Base-by-base conservation (phyloP, 805 yeast species). In the Ogataea allantospora region DNA sequence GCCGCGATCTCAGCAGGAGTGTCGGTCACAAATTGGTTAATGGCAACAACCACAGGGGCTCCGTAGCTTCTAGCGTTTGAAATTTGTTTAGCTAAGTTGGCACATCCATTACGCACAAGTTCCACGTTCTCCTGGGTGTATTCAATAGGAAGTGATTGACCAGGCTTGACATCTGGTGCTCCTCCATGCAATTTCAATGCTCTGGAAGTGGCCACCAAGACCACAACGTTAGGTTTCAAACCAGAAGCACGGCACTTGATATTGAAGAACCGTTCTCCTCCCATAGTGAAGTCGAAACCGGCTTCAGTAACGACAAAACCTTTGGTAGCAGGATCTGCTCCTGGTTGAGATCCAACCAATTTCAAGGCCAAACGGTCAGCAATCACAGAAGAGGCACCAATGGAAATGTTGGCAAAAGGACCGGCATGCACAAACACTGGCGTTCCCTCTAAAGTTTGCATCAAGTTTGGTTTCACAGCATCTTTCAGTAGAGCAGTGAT, bases 281-380 rank as follows among this genome's bases (percentile, higher is more conserved):
- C 95, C 95, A 84, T 84, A 35, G 93, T 84, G 71, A 84, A 84
- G 63, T 84, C 95, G 66, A 84, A 84, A 46, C 95, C 95, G 13
- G 95, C 95, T 63, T 84, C 95, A 32, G 95, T 84, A 37, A 84
- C 83, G 44, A 84, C 95, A 52, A 76, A 84, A 45, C 95, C 93
- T 50, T 73, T 74, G 54, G 73, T 74, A 38, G 70, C 70, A 34
- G 65, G 53, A 12, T 30, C 32, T 7, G 38, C 29, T 9, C 45
- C 39, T 22, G 40, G 46, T 21, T 58, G 56, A 17, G 43, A 73
- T 62, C 91, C 91, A 29, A 85, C 83, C 46, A 84, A 68, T 62
- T 83, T 83, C 66, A 84, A 69, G n/a, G 89, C 89, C 66, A 84
- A 66, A 59, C 78, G 79, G 62, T 84, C 95, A 42, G 93, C 91